Evolutionary conservation across 2,329 filamentous ascomycete species (phyloP).

Genomic region (Hypoxylon rubiginosum): DNA sequence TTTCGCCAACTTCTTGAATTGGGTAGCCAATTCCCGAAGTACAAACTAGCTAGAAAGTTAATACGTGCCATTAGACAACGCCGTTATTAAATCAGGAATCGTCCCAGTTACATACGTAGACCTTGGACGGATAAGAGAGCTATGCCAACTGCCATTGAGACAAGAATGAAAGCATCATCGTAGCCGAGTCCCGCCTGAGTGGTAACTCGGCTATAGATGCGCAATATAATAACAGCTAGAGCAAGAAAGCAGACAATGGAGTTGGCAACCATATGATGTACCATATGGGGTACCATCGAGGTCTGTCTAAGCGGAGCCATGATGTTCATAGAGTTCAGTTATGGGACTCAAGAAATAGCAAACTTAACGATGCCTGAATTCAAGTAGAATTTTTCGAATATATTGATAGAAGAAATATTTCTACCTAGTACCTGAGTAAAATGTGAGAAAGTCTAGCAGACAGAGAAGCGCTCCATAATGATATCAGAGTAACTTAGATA

Average conservation of each 20-base stretch:
- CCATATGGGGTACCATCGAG: slow-evolving; percentile 20
- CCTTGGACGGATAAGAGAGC: slow-evolving; percentile 8
- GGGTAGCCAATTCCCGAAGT: slow-evolving; percentile 17
- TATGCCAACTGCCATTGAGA: slow-evolving; percentile 7
- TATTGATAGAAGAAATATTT: not conserved
- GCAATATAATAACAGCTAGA: slow-evolving; percentile 5
- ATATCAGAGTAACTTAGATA: not conserved
- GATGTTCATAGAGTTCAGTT: not conserved
- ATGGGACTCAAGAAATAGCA: not conserved
- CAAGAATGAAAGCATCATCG: slow-evolving; percentile 17
- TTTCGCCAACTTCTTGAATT: slow-evolving; percentile 2
- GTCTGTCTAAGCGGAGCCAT: slow-evolving; percentile 4
- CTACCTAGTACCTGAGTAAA: not conserved
- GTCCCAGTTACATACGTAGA: slow-evolving; percentile 12
- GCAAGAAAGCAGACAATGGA: slow-evolving; percentile 12
- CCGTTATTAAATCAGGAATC: not conserved
- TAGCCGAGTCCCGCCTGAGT: slow-evolving; percentile 19
- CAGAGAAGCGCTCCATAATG: not conserved
- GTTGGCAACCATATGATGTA: not conserved
- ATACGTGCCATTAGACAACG: not conserved
- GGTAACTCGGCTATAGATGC: slow-evolving; percentile 9
- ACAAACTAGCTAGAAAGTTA: slow-evolving; percentile 16
- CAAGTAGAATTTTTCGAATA: not conserved
- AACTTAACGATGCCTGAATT: not conserved
- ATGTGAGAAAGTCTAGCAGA: not conserved